phyloP scores from a whole-genome alignment of 2,329 filamentous ascomycete species.

The Hymenoscyphus linearis region DNA sequence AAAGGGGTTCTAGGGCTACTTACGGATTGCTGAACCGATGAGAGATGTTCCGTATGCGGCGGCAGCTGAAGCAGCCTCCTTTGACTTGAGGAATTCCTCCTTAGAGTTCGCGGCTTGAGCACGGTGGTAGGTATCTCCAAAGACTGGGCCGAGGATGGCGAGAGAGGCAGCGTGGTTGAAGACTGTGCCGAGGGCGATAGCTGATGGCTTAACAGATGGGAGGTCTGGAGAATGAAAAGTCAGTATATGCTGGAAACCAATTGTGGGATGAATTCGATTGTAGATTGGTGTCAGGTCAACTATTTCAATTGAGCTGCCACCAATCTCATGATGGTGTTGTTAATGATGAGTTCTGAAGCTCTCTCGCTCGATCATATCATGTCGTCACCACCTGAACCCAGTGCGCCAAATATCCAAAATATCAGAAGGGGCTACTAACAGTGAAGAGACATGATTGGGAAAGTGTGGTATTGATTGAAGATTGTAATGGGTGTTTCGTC shows the following conservation, averaged over 20 bases:
- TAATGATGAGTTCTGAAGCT: background rate
- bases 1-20: too few species aligned
- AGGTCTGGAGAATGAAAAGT: conserved; percentile 40
- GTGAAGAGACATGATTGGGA: conserved; percentile 30
- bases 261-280: background rate
- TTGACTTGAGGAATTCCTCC: conserved; percentile 92
- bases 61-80: conserved; percentile 83
- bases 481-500: conserved; percentile 24
- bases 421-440: conserved; percentile 20
- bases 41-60: conserved; percentile 88
- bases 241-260: background rate
- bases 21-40: conserved; percentile 72
- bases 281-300: background rate
- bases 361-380: conserved; percentile 4
- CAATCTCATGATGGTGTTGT: background rate
- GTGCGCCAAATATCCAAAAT: background rate
- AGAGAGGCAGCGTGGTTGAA: conserved; percentile 94
- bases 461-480: conserved; percentile 22
- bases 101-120: conserved; percentile 89
- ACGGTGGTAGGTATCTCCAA: conserved; percentile 90
- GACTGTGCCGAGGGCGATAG: conserved; percentile 89
- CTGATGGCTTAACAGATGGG: conserved; percentile 90
- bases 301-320: background rate
- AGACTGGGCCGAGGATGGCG: conserved; percentile 80
- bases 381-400: conserved; percentile 14